Conservation (phyloP, 2,329 filamentous ascomycete species). For the Stromatinia cepivora region DNA sequence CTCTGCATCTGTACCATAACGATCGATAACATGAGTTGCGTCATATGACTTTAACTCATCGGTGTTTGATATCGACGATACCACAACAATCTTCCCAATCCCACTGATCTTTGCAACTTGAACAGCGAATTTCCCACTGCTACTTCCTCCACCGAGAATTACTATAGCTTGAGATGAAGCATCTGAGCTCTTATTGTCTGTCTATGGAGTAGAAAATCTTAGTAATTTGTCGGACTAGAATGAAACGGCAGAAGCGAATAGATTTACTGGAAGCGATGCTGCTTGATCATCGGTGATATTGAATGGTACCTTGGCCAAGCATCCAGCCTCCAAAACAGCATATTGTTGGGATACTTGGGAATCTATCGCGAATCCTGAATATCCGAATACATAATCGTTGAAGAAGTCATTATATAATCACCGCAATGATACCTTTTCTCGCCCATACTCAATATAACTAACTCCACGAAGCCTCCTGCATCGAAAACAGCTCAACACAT, state of each 20-base stretch:
- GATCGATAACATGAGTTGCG: conserved; percentile 46
- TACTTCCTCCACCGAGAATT: conserved; percentile 42
- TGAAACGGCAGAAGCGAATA: conserved; percentile 34
- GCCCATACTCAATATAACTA: no score
- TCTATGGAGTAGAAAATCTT: conserved; percentile 17
- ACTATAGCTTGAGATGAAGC: conserved; percentile 30
- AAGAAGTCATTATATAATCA: neutral
- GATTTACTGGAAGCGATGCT: conserved; percentile 44
- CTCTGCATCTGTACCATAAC: conserved; percentile 27
- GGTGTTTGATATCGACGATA: conserved; percentile 39
- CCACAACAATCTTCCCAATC: conserved; percentile 44
- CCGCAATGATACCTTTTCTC: no score
- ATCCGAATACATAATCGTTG: conserved; percentile 16
- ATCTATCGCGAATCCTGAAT: neutral
- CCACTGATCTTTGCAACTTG: conserved; percentile 42
- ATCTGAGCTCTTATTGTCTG: conserved; percentile 6
- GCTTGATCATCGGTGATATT: conserved; percentile 42
- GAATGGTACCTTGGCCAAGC: conserved; percentile 41
- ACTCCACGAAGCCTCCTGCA: no score
- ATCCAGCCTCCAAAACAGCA: conserved; percentile 39
- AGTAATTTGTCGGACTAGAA: neutral
- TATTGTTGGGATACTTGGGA: conserved; percentile 44
- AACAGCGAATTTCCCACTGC: conserved; percentile 40
- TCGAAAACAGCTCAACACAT: no score
- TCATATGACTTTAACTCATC: conserved; percentile 41